Percentiles rank a stretch among this genome's conserved stretches.
These are phyloP conservation scores for Didymella segeticola DNA, from an alignment of 2,329 filamentous ascomycete species.

Conservation along the genomic window DNA sequence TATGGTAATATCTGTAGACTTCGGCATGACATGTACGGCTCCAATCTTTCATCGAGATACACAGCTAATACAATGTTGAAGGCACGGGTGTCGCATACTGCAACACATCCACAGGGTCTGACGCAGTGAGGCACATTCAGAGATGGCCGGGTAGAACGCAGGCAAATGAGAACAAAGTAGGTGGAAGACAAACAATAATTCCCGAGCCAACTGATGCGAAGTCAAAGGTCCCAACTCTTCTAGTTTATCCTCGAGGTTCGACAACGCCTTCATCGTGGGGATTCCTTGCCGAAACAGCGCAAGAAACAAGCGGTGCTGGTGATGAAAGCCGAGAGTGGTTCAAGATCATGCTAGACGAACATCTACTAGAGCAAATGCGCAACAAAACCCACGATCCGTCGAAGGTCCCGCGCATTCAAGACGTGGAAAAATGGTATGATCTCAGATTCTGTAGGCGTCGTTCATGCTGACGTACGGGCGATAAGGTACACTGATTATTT, in stretches of 20 bases:
- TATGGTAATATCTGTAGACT: conserved; percentile 44
- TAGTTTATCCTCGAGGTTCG: conserved; percentile 52
- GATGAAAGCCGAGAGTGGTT: conserved; percentile 58
- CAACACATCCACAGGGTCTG: conserved; percentile 45
- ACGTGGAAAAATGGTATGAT: conserved; percentile 50
- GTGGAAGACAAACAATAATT: neutral
- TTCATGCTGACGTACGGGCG: conserved; percentile 51
- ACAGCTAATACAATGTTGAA: conserved; percentile 8
- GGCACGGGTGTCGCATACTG: conserved; percentile 50
- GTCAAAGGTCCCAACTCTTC: conserved; percentile 55
- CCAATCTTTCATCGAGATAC: neutral
- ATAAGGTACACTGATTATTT: conserved; percentile 57
- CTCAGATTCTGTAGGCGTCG: too few species aligned
- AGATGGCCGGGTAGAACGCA: conserved; percentile 63
- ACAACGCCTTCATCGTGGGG: conserved; percentile 59
- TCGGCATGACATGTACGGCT: conserved; percentile 48
- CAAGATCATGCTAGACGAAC: conserved; percentile 59
- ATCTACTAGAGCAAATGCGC: conserved; percentile 41
- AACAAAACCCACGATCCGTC: conserved; percentile 13
- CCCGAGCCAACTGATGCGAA: neutral
- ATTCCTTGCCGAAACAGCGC: conserved; percentile 55
- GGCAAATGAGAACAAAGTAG: conserved; percentile 60
- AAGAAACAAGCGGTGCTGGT: conserved; percentile 51
- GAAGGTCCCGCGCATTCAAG: conserved; percentile 47
- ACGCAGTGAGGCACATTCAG: conserved; percentile 46